phyloP scores from a whole-genome alignment of 2,329 filamentous ascomycete species.

The Plectosphaerella plurivora region DNA sequence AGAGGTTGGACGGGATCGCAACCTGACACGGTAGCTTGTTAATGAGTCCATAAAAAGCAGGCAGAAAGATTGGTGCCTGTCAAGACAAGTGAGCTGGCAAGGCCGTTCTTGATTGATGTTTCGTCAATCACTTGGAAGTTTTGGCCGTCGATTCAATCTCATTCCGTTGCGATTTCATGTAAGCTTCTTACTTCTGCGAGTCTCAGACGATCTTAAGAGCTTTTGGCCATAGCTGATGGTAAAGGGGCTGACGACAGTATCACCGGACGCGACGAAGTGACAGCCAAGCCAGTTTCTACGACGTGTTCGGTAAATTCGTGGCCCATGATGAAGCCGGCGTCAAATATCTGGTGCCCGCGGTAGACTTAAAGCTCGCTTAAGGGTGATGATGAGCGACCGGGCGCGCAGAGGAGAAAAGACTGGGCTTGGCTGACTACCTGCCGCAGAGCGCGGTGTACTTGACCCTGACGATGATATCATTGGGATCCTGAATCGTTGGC shows the following conservation, averaged over 20 bases:
- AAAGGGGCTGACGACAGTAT: constrained; percentile 78
- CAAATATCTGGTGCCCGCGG: constrained; percentile 50
- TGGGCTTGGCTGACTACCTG: constrained; percentile 51
- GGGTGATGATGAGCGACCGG: background rate
- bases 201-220: constrained; percentile 70
- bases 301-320: constrained; percentile 57
- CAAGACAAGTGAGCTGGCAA: background rate
- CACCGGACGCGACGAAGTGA: constrained; percentile 53
- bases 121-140: background rate
- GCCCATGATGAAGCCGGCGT: constrained; percentile 64
- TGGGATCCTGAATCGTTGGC: constrained; percentile 51
- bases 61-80: background rate
- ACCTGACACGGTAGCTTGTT: background rate
- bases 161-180: background rate
- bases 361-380: constrained; percentile 57
- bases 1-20: background rate
- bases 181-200: constrained; percentile 1
- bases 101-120: background rate
- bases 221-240: constrained; percentile 71
- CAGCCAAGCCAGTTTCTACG: constrained; percentile 48
- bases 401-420: background rate
- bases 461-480: constrained; percentile 80
- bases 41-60: background rate
- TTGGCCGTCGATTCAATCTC: background rate
- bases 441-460: constrained; percentile 81